Evolutionary conservation across 2,329 filamentous ascomycete genomes (phyloP).

Genomic region (Microascus cirrosus): DNA sequence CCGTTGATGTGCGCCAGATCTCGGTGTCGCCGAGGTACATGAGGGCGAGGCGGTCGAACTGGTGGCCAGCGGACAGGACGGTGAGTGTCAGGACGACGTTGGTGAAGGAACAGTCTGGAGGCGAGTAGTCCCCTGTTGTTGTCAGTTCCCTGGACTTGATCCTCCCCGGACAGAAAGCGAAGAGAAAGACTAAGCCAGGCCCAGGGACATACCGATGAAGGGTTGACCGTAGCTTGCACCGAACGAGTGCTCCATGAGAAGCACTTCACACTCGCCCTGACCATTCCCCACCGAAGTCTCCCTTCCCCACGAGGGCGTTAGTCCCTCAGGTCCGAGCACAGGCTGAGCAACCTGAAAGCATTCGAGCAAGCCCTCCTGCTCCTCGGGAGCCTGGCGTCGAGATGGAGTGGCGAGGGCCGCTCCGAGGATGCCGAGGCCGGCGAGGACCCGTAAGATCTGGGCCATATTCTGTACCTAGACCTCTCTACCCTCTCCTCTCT

Average conservation of each 20-base stretch:
- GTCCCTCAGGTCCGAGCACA: conserved; percentile 38
- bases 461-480: neutral
- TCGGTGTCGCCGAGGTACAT: conserved; percentile 71
- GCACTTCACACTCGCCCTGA: conserved; percentile 29
- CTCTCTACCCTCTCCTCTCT: neutral
- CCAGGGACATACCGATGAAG: conserved; percentile 49
- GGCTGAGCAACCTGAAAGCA: conserved; percentile 62
- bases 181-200: neutral
- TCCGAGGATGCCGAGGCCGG: neutral
- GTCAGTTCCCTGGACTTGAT: neutral
- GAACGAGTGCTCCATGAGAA: conserved; percentile 64
- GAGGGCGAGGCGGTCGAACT: conserved; percentile 65
- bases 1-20: conserved; percentile 75
- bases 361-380: conserved; percentile 24
- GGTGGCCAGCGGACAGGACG: conserved; percentile 53
- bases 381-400: neutral
- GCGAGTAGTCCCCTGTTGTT: conserved; percentile 46
- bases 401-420: neutral
- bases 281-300: neutral
- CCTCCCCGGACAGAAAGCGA: neutral
- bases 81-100: conserved; percentile 68
- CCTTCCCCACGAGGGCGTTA: conserved; percentile 12
- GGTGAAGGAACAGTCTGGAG: conserved; percentile 61
- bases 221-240: conserved; percentile 62
- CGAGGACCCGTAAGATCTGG: neutral